These are phyloP conservation scores for Erodium maritimum DNA, from an alignment of 345 rosid genomes.

Conservation along the genomic window DNA sequence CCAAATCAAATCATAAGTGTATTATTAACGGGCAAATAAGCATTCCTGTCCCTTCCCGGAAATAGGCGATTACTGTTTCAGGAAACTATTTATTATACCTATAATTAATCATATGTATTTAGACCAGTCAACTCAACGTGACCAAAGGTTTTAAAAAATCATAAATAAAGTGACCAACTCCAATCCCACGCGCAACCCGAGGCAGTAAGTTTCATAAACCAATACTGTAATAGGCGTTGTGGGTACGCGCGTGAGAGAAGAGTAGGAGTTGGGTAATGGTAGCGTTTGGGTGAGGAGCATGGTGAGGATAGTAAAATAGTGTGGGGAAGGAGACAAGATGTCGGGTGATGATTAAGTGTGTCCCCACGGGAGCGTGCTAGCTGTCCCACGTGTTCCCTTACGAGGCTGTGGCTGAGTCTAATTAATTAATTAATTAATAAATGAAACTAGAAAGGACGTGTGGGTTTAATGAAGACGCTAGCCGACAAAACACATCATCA, in stretches of 20 bases:
- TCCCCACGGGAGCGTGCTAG: constrained; percentile 31
- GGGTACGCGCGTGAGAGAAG: not conserved
- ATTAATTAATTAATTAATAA: not conserved
- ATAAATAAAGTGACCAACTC: not conserved
- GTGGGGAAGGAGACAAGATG: constrained; percentile 20
- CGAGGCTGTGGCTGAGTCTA: not conserved
- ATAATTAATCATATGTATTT: not conserved
- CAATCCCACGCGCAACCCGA: not conserved
- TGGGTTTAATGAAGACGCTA: not conserved
- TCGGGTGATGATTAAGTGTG: constrained; percentile 25
- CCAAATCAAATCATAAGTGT: too few relatives aligned
- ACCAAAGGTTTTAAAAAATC: not conserved
- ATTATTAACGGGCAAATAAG: too few relatives aligned
- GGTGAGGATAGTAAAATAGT: not conserved
- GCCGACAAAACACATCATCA: not conserved
- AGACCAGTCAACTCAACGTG: not conserved
- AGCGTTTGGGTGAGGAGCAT: not conserved
- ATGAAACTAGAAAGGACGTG: not conserved
- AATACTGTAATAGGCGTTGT: not conserved
- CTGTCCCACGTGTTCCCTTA: constrained; percentile 26
- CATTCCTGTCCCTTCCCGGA: not conserved
- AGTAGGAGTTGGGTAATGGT: not conserved
- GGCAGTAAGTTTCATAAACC: not conserved
- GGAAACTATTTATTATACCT: not conserved
- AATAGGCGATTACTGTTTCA: not conserved